phyloP scores from a whole-genome alignment of 805 yeast genomes.

The Starmerella sp. region DNA sequence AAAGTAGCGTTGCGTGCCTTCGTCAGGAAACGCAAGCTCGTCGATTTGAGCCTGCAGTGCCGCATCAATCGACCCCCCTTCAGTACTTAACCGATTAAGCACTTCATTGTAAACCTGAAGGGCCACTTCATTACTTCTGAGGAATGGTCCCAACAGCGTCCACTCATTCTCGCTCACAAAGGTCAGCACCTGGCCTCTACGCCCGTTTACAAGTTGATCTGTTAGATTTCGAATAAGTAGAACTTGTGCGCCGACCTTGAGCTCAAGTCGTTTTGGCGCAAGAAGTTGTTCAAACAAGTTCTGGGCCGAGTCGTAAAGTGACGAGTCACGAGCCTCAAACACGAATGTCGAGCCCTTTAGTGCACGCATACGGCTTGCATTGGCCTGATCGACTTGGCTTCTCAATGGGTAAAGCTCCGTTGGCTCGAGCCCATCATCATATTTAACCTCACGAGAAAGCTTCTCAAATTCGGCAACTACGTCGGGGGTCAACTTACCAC shows the following conservation, averaged over 20 bases:
- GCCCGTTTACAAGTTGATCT: constrained; percentile 72
- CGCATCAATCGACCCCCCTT: not conserved
- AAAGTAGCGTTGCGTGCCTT: not conserved
- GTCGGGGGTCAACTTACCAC: constrained; percentile 48
- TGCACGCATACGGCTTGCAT: constrained; percentile 38
- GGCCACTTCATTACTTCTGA: constrained; percentile 4
- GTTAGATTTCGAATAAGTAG: constrained; percentile 70
- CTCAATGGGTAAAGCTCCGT: constrained; percentile 82
- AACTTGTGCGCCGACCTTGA: constrained; percentile 84
- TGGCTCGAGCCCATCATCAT: constrained; percentile 72
- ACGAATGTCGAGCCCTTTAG: constrained; percentile 39
- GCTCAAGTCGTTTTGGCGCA: constrained; percentile 52
- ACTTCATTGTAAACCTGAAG: constrained; percentile 19
- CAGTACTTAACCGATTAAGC: constrained; percentile 6
- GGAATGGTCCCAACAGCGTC: constrained; percentile 9
- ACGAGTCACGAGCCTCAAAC: constrained; percentile 40
- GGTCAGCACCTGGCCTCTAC: constrained; percentile 61
- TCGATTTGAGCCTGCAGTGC: constrained; percentile 5
- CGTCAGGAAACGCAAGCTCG: constrained; percentile 12
- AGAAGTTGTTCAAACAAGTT: constrained; percentile 47
- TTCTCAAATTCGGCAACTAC: constrained; percentile 39
- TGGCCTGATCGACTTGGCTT: constrained; percentile 69
- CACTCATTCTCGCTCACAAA: constrained; percentile 31
- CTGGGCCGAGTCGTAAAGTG: constrained; percentile 24
- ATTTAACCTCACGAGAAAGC: constrained; percentile 42